phyloP scores from a whole-genome alignment of 73 alveolate species.

The Uronychia binucleata region DNA sequence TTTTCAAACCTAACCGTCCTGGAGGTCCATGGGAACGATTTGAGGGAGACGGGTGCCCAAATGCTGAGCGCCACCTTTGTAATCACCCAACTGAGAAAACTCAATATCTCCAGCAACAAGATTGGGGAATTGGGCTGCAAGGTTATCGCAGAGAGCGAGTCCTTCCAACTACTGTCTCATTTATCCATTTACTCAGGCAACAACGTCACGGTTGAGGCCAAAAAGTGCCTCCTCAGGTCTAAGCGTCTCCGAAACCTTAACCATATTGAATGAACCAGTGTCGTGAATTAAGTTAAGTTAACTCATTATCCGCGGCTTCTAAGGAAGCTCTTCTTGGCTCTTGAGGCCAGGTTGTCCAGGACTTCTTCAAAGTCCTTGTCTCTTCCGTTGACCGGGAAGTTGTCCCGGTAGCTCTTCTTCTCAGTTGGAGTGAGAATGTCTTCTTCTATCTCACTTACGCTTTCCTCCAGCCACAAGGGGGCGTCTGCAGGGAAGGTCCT shows the following conservation, averaged over 20 bases:
- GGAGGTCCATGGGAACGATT: constrained; percentile 28
- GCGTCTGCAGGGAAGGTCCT: neutral
- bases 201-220: constrained; percentile 27
- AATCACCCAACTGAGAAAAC: constrained; percentile 19
- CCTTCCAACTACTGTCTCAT: constrained; percentile 26
- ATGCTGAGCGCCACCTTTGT: constrained; percentile 21
- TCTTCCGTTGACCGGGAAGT: neutral
- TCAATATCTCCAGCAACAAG: constrained; percentile 29
- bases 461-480: neutral
- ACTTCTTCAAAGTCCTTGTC: neutral
- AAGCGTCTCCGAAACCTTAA: constrained; percentile 30
- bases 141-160: constrained; percentile 47
- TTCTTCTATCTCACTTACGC: neutral
- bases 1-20: constrained; percentile 22
- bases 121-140: constrained; percentile 53
- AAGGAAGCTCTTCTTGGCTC: neutral
- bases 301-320: neutral
- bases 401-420: neutral
- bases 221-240: constrained; percentile 30
- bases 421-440: neutral
- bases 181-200: constrained; percentile 42
- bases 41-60: constrained; percentile 44
- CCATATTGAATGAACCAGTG: constrained; percentile 18
- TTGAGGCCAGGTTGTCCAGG: neutral
- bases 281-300: neutral